Percentiles rank a stretch among this genome's conserved stretches.
These are phyloP conservation scores for Pleoardoris graminearum DNA, from an alignment of 2,329 filamentous ascomycete species.

Conservation along the genomic window DNA sequence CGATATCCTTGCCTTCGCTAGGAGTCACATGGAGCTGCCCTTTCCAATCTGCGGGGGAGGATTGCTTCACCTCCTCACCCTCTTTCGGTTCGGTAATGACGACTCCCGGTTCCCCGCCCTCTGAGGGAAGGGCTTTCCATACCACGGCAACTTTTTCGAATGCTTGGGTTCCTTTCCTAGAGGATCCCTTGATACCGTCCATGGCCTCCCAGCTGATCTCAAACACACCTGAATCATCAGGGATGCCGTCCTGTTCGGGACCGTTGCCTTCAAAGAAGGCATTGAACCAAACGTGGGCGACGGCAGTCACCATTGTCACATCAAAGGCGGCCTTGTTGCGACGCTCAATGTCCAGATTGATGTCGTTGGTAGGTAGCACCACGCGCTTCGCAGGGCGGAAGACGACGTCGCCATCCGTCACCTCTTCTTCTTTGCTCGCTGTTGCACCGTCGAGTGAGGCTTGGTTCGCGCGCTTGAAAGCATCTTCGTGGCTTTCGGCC, in stretches of 20 bases:
- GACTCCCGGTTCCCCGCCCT: constrained; percentile 39
- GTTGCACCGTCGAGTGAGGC: constrained; percentile 20
- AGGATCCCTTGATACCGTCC: constrained; percentile 93
- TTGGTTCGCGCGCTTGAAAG: constrained; percentile 25
- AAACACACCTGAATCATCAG: constrained; percentile 71
- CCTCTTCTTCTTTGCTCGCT: constrained; percentile 25
- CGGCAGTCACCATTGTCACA: constrained; percentile 86
- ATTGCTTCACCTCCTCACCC: constrained; percentile 71
- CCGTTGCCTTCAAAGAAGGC: constrained; percentile 85
- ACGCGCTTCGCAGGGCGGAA: constrained; percentile 73
- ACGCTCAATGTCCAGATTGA: constrained; percentile 88
- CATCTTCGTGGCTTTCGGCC: constrained; percentile 12
- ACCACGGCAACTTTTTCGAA: constrained; percentile 83
- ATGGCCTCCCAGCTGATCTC: constrained; percentile 75
- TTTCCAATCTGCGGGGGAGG: constrained; percentile 73
- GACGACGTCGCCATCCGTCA: constrained; percentile 69
- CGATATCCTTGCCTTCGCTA: constrained; percentile 65
- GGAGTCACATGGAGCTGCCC: constrained; percentile 52
- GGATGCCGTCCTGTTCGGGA: constrained; percentile 66
- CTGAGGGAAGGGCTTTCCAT: constrained; percentile 63
- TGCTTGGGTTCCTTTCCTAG: constrained; percentile 76
- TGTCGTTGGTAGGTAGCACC: constrained; percentile 75
- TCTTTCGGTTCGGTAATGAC: constrained; percentile 67
- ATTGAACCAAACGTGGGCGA: constrained; percentile 98
- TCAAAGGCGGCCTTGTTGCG: constrained; percentile 76